These are phyloP conservation scores for Piper longum DNA, from an alignment of 164 flowering plant species.

Conservation along the genomic window DNA sequence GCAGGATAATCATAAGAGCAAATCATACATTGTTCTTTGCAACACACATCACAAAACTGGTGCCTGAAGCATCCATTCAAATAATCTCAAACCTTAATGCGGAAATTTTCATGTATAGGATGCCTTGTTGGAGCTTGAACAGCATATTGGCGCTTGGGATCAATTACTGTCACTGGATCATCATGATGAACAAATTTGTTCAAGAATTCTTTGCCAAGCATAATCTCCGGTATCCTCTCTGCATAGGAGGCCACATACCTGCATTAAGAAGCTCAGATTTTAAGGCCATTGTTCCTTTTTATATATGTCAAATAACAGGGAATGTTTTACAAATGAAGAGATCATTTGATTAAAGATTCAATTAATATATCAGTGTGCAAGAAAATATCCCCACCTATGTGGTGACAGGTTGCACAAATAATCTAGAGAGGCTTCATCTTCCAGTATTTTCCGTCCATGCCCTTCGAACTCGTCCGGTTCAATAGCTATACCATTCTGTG, in stretches of 20 bases:
- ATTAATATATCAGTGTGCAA: not conserved
- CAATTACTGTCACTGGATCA: slow-evolving; percentile 79
- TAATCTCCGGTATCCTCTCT: slow-evolving; percentile 58
- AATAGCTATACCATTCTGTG: slow-evolving; percentile 23
- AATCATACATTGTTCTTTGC: not conserved
- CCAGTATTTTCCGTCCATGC: slow-evolving; percentile 41
- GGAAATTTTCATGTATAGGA: slow-evolving; percentile 93
- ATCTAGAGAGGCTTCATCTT: slow-evolving; percentile 74
- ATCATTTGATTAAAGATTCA: not conserved
- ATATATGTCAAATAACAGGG: too few relatives aligned
- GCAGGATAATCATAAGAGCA: not conserved
- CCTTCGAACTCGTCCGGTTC: slow-evolving; percentile 60
- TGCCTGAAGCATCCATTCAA: not conserved
- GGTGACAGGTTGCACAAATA: slow-evolving; percentile 85
- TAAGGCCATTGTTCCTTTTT: not conserved
- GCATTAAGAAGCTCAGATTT: not conserved
- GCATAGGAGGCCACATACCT: slow-evolving; percentile 80
- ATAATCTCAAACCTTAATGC: slow-evolving; percentile 59
- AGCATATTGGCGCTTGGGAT: slow-evolving; percentile 46
- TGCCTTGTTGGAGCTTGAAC: slow-evolving; percentile 74
- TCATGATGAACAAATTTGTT: slow-evolving; percentile 53
- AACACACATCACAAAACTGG: not conserved
- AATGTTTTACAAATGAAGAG: too few relatives aligned
- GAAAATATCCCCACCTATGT: slow-evolving; percentile 45
- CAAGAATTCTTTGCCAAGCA: slow-evolving; percentile 62